A percentile compares a stretch with the other conserved stretches of the same genome.
These are phyloP conservation scores for Amanita polypyramis DNA, from an alignment of 768 basidiomycete genomes.

Conservation along the genomic window DNA sequence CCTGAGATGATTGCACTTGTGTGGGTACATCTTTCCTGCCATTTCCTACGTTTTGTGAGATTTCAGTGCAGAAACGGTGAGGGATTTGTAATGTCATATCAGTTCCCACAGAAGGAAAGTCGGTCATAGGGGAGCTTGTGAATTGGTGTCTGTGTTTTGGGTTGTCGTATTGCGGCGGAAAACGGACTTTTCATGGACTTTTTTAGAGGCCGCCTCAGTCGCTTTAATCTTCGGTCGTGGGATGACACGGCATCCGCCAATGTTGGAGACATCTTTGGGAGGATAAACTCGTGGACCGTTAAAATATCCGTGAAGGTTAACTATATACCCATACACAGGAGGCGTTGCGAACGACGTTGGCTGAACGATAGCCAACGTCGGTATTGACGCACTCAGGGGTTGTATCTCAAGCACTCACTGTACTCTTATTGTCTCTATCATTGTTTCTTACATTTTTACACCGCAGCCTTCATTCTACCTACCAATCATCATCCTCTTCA, in stretches of 20 bases:
- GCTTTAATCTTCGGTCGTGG: constrained; percentile 5
- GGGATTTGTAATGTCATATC: neutral
- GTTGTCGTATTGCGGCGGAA: neutral
- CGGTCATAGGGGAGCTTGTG: neutral
- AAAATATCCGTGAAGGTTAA: constrained; percentile 3
- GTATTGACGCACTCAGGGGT: neutral
- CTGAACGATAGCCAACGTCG: neutral
- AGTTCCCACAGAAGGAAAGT: neutral
- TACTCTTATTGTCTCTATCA: neutral
- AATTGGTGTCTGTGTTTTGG: neutral
- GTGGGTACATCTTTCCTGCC: neutral
- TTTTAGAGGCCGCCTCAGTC: constrained; percentile 5
- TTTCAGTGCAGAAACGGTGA: neutral
- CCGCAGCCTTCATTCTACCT: neutral
- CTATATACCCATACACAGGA: constrained; percentile 6
- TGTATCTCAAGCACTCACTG: neutral
- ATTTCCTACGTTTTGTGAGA: neutral
- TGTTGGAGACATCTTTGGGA: constrained; percentile 5
- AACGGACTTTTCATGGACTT: constrained; percentile 4
- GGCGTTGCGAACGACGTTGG: neutral
- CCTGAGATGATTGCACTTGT: neutral
- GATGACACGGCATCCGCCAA: constrained; percentile 1
- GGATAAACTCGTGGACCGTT: constrained; percentile 4
- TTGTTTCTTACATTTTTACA: neutral
- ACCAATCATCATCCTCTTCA: neutral